phyloP scores from a whole-genome alignment of 2,329 filamentous ascomycete genomes.

The Ophiognomonia clavigignenti-juglandacearum region DNA sequence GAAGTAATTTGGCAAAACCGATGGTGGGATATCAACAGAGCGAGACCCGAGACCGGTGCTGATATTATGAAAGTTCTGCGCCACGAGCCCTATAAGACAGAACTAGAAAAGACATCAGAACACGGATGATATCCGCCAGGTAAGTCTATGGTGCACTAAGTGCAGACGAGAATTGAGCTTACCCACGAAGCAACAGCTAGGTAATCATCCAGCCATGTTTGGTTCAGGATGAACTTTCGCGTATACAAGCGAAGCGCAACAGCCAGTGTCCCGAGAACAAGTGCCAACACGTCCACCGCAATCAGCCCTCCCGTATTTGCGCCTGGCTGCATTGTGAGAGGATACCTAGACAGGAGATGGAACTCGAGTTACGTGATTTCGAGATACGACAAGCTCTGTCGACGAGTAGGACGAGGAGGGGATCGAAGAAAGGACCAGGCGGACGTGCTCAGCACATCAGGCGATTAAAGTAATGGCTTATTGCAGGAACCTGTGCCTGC shows the following conservation, averaged over 20 bases:
- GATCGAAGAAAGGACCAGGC: too few species aligned
- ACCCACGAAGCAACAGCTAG: constrained; percentile 34
- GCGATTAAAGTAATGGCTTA: too few species aligned
- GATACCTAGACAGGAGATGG: too few species aligned
- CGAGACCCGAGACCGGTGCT: constrained; percentile 16
- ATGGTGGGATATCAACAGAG: constrained; percentile 8
- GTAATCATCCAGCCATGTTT: constrained; percentile 26
- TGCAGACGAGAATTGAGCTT: constrained; percentile 8
- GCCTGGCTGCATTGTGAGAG: constrained; percentile 7
- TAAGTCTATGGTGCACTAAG: background rate
- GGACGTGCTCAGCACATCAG: too few species aligned
- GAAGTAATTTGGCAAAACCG: background rate
- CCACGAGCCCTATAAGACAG: constrained; percentile 10
- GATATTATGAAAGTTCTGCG: background rate
- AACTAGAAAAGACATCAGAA: constrained; percentile 5
- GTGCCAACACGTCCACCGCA: background rate
- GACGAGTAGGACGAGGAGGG: too few species aligned
- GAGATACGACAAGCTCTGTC: too few species aligned
- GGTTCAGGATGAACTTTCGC: constrained; percentile 22
- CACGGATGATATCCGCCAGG: background rate
- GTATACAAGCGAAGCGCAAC: constrained; percentile 27
- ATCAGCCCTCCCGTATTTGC: background rate
- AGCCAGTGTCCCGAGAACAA: background rate
- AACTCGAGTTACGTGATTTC: too few species aligned
- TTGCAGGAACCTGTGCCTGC: too few species aligned